These are phyloP conservation scores for Moesziomyces antarcticus DNA, from an alignment of 1,284 basidiomycete genomes.

Conservation along the genomic window DNA sequence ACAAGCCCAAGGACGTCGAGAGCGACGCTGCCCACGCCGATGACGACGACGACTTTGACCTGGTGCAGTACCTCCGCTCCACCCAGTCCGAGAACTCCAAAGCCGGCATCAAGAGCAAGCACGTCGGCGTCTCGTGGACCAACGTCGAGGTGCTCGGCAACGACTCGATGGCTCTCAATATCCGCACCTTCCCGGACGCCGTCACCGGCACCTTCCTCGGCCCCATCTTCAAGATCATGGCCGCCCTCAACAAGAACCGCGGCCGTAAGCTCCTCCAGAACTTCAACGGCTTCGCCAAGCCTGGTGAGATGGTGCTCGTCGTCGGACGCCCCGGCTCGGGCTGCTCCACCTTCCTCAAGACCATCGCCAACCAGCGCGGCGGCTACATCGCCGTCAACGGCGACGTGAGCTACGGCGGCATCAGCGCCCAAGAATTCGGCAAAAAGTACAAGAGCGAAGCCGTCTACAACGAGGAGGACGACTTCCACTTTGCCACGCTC, in stretches of 20 bases:
- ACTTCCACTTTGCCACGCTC: slow-evolving; percentile 51
- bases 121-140: slow-evolving; percentile 54
- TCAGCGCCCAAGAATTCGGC: slow-evolving; percentile 73
- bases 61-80: slow-evolving; percentile 78
- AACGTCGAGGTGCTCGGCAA: slow-evolving; percentile 50
- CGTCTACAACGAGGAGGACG: slow-evolving; percentile 57
- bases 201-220: slow-evolving; percentile 59
- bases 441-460: slow-evolving; percentile 48
- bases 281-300: slow-evolving; percentile 68
- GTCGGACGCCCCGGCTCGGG: slow-evolving; percentile 73
- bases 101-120: slow-evolving; percentile 52
- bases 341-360: slow-evolving; percentile 74
- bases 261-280: slow-evolving; percentile 40
- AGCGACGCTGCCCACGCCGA: slow-evolving; percentile 4
- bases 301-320: slow-evolving; percentile 74
- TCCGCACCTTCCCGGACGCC: slow-evolving; percentile 67
- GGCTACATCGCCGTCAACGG: slow-evolving; percentile 60
- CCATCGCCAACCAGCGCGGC: slow-evolving; percentile 72
- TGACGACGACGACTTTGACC: slow-evolving; percentile 73
- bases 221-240: slow-evolving; percentile 66
- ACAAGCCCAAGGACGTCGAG: slow-evolving; percentile 25
- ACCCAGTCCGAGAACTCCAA: slow-evolving; percentile 75
- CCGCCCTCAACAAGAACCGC: slow-evolving; percentile 11
- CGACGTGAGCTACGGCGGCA: slow-evolving; percentile 67
- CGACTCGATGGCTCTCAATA: slow-evolving; percentile 50